A percentile compares a stretch with the other conserved stretches of the same genome.
Conservation (phyloP, 139 green algal species). For the Nannochloris sp. region DNA sequence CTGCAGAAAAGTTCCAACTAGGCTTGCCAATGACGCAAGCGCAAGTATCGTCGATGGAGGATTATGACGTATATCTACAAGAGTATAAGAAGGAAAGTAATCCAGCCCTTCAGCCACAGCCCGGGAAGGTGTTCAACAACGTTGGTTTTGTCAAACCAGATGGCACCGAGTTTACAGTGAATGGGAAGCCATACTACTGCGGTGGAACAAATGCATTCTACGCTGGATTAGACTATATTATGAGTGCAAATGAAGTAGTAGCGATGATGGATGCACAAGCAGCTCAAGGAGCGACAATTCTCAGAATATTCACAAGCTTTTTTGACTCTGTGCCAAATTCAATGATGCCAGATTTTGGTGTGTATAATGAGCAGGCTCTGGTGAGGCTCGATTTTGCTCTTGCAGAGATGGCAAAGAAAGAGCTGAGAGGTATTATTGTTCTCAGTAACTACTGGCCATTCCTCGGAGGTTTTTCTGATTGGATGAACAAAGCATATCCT, state of each 20-base stretch:
- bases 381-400: slow-evolving; percentile 37
- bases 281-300: neutral
- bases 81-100: neutral
- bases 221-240: neutral
- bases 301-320: slow-evolving; percentile 15
- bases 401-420: slow-evolving; percentile 23
- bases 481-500: slow-evolving; percentile 15
- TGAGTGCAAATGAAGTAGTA: neutral
- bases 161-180: slow-evolving; percentile 13
- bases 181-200: slow-evolving; percentile 27
- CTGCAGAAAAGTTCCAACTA: neutral
- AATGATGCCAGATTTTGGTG: slow-evolving; percentile 9
- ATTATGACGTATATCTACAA: too few species aligned
- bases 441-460: slow-evolving; percentile 37
- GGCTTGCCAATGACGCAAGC: neutral
- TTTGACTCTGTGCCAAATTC: neutral
- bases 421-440: slow-evolving; percentile 31
- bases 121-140: neutral
- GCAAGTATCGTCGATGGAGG: neutral
- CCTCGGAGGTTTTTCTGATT: slow-evolving; percentile 27
- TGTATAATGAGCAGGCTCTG: slow-evolving; percentile 39
- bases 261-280: slow-evolving; percentile 6
- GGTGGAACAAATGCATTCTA: slow-evolving; percentile 22
- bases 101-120: neutral
- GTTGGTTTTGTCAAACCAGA: slow-evolving; percentile 5